Conservation (phyloP, 1,284 basidiomycete species). For the Ceratobasidium papillatum region DNA sequence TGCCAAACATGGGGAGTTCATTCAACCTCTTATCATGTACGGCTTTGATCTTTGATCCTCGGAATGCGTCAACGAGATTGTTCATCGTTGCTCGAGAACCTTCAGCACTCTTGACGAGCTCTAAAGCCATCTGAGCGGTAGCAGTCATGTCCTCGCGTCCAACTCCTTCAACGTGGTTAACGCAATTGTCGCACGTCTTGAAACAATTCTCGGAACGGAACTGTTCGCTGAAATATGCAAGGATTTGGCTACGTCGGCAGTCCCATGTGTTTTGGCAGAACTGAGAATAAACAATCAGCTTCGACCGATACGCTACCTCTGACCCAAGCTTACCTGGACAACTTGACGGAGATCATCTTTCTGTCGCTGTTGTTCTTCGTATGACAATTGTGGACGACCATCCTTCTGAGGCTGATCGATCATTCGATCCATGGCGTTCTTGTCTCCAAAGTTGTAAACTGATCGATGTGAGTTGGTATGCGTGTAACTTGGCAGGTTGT, state of each 20-base stretch:
- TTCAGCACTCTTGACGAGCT: slow-evolving; percentile 62
- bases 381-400: slow-evolving; percentile 48
- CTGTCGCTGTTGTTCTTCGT: slow-evolving; percentile 66
- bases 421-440: slow-evolving; percentile 59
- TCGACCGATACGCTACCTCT: neutral
- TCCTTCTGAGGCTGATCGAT: slow-evolving; percentile 62
- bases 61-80: slow-evolving; percentile 62
- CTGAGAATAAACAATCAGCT: slow-evolving; percentile 3
- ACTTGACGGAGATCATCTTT: slow-evolving; percentile 66
- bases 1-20: slow-evolving; percentile 61
- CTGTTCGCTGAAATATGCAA: slow-evolving; percentile 74
- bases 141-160: slow-evolving; percentile 62
- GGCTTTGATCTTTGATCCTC: slow-evolving; percentile 64
- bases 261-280: slow-evolving; percentile 86
- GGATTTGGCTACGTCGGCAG: slow-evolving; percentile 86
- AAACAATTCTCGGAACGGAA: slow-evolving; percentile 68
- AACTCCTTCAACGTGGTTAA: slow-evolving; percentile 56
- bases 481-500: too few species aligned
- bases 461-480: neutral
- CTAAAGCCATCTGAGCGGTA: slow-evolving; percentile 60
- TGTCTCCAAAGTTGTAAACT: slow-evolving; percentile 69
- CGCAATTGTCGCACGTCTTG: slow-evolving; percentile 79
- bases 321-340: slow-evolving; percentile 52
- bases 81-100: slow-evolving; percentile 61
- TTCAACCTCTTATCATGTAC: slow-evolving; percentile 63